Percentiles rank a stretch among this genome's conserved stretches.
phyloP scores from a whole-genome alignment of 495 filamentous ascomycete genomes.

The Penicillium roqueforti region DNA sequence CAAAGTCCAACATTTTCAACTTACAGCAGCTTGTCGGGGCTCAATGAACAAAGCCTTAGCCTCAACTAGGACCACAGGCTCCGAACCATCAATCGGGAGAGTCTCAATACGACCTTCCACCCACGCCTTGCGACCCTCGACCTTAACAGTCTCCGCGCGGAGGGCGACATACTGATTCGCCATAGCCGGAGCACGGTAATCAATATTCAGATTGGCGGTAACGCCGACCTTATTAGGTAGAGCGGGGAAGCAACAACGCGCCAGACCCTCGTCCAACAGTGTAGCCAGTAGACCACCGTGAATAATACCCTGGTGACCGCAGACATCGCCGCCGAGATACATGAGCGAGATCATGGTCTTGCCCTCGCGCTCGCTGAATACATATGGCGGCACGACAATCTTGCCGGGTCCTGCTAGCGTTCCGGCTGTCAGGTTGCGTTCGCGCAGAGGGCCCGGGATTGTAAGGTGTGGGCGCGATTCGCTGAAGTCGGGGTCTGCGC shows the following conservation, averaged over 20 bases:
- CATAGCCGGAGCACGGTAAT: constrained; percentile 75
- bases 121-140: constrained; percentile 95
- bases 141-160: constrained; percentile 74
- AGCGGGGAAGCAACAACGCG: constrained; percentile 84
- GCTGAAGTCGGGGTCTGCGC: constrained; percentile 59
- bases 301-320: constrained; percentile 86
- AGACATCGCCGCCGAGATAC: constrained; percentile 78
- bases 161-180: constrained; percentile 77
- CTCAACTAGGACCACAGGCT: constrained; percentile 65
- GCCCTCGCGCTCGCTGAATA: constrained; percentile 67
- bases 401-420: constrained; percentile 69
- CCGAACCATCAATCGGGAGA: constrained; percentile 57
- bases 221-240: constrained; percentile 85
- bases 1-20: constrained; percentile 24
- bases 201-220: constrained; percentile 86
- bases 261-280: constrained; percentile 86
- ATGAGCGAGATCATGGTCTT: constrained; percentile 69
- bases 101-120: constrained; percentile 89
- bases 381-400: constrained; percentile 77
- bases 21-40: constrained; percentile 74
- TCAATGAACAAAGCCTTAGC: constrained; percentile 87
- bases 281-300: constrained; percentile 92
- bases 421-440: constrained; percentile 77
- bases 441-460: constrained; percentile 61
- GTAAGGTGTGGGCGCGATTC: constrained; percentile 86